Conservation (phyloP, 2,329 filamentous ascomycete species). For the Apiospora phragmitis region DNA sequence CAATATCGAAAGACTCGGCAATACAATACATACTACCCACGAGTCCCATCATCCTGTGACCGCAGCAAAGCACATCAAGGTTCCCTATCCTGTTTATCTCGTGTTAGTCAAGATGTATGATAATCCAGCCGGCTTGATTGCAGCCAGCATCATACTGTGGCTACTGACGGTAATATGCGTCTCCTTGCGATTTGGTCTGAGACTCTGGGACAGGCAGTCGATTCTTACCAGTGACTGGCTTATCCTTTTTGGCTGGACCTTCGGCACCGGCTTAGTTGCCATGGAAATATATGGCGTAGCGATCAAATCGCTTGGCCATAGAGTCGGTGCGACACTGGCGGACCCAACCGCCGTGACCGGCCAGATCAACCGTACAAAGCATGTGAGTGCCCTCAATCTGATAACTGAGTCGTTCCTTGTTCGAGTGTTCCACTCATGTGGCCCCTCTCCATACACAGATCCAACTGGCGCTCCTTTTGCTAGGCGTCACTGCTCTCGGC, state of each 20-base stretch:
- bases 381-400: background rate
- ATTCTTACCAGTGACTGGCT: background rate
- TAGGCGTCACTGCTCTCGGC: constrained; percentile 10
- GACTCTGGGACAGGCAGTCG: background rate
- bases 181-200: background rate
- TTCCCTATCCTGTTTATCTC: too few relatives aligned
- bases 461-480: background rate
- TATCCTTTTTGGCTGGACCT: background rate
- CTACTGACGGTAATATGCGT: background rate
- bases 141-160: background rate
- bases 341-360: too few relatives aligned
- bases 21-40: too few relatives aligned
- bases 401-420: background rate
- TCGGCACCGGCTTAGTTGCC: background rate
- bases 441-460: background rate
- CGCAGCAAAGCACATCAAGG: too few relatives aligned
- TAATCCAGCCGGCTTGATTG: background rate
- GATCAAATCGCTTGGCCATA: background rate
- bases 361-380: background rate
- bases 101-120: too few relatives aligned
- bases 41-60: too few relatives aligned
- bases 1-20: too few relatives aligned
- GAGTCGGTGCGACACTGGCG: background rate
- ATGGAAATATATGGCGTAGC: background rate
- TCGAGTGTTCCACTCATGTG: background rate